Evolutionary conservation across 176 grass and related monocot species (phyloP), one percentile per base, ranked within the genome.

Genomic region (Tillandsia fasciculata): DNA sequence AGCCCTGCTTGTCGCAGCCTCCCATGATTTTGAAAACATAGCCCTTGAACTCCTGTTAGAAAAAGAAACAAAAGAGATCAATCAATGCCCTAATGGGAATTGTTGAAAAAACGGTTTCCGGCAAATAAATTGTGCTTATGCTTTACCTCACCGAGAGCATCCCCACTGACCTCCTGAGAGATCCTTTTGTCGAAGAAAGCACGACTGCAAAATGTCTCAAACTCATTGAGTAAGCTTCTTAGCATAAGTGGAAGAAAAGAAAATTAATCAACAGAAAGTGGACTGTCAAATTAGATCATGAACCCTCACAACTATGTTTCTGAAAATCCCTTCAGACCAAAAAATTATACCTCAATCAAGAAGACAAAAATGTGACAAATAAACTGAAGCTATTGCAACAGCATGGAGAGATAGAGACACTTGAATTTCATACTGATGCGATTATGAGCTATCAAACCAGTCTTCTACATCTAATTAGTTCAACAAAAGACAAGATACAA

Each of bases 21-120:
- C 91, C 88, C 91, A 96, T 96, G 66, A 96, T 96, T 65, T 88
- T 96, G 78, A 96, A 96, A 11, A 96, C 75, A 17, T 96, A 96
- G 2, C 88, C 91, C 69, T 82, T 88, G 66, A 96, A 96, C 58
- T 96, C 91, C 91, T 96, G 68, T 22, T 53, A 51, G 71, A 78
- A 5, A 63, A 77, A 74, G 56, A 15, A 22, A 61, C 10, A 61
- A 61, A 9, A 22, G 9, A 20, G 2, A 17, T 59, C 8, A 42
- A 42, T 42, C 33, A 42, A 42, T 42, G 33, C 33, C 56, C 22
- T 22, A 48, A 52, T 27, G 3, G 52, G 12, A 27, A 50, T 11
- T 52, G 10, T 51, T 61, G 29, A 1, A 54, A 42, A 2, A 23
- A 74, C 0, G 18, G 14, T 12, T 11, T 2, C 18, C 18, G n/a